A percentile compares a stretch with the other conserved stretches of the same genome.
Evolutionary conservation across 2,329 filamentous ascomycete genomes (phyloP).

Genomic region (Fusarium pininemorale): DNA sequence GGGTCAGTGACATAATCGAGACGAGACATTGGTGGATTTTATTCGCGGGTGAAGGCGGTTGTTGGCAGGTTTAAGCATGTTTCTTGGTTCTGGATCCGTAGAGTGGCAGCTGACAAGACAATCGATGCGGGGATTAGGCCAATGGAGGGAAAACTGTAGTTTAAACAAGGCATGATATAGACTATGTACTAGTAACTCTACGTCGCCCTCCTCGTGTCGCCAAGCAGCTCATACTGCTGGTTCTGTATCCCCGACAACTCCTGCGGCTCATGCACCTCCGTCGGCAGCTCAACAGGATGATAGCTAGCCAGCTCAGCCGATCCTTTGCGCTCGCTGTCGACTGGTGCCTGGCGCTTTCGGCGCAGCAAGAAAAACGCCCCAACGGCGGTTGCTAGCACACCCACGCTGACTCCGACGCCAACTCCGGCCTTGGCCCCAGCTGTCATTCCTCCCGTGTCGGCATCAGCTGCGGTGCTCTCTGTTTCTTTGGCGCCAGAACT

Average conservation of each 20-base stretch:
- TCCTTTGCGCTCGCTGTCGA: neutral
- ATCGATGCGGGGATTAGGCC: neutral
- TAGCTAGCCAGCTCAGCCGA: slow-evolving; percentile 2
- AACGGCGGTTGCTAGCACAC: neutral
- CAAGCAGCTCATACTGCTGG: slow-evolving; percentile 12
- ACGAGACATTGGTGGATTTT: neutral
- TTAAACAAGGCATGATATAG: neutral
- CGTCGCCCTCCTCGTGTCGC: slow-evolving; percentile 1
- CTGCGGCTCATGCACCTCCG: neutral
- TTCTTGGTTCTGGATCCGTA: neutral
- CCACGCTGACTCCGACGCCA: slow-evolving; percentile 4
- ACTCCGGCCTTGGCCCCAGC: slow-evolving; percentile 21
- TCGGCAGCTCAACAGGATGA: slow-evolving; percentile 13
- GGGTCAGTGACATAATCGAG: neutral
- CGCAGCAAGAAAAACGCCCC: slow-evolving; percentile 3
- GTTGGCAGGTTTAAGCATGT: neutral
- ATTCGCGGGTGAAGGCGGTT: neutral
- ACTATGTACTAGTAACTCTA: neutral
- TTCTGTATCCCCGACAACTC: neutral
- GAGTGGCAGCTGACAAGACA: neutral
- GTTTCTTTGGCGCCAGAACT: neutral
- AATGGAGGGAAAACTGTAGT: neutral
- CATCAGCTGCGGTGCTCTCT: neutral
- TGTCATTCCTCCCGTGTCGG: slow-evolving; percentile 1
- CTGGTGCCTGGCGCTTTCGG: neutral